A percentile compares a stretch with the other conserved stretches of the same genome.
Evolutionary conservation across 2,329 filamentous ascomycete species (phyloP).

Genomic region (Alternaria burnsii): DNA sequence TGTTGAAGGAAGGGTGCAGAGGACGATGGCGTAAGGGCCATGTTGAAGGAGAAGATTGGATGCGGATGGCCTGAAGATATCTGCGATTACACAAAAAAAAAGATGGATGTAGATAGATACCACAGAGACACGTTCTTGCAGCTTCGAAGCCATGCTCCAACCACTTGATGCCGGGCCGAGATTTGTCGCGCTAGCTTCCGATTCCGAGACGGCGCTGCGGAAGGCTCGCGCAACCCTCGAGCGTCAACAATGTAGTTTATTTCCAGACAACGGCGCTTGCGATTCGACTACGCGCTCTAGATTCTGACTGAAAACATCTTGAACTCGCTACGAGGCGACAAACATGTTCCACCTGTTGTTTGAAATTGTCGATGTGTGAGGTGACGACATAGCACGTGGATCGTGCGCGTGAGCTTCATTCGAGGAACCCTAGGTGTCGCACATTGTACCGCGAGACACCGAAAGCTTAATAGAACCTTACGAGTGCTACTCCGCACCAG

Average conservation of each 20-base stretch:
- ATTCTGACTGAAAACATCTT: too few species aligned
- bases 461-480: constrained; percentile 1
- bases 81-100: not conserved
- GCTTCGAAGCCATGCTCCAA: not conserved
- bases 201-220: constrained; percentile 16
- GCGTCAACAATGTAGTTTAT: not conserved
- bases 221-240: constrained; percentile 7
- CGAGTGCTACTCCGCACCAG: not conserved
- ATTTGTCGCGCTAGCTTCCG: constrained; percentile 9
- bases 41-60: not conserved
- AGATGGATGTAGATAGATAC: not conserved
- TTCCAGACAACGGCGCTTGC: not conserved
- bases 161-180: not conserved
- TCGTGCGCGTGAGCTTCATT: constrained; percentile 43
- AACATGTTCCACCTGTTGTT: not conserved
- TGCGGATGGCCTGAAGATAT: not conserved
- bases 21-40: constrained; percentile 36
- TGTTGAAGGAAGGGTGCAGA: constrained; percentile 43
- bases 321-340: rapidly evolving
- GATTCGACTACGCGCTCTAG: not conserved
- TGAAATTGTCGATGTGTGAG: not conserved
- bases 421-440: constrained; percentile 17
- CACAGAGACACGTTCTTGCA: not conserved
- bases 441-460: constrained; percentile 12
- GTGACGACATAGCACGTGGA: constrained; percentile 40